Percentiles rank a stretch among this genome's conserved stretches.
phyloP scores from a whole-genome alignment of 495 filamentous ascomycete genomes.

The Penicillium diatomitis region DNA sequence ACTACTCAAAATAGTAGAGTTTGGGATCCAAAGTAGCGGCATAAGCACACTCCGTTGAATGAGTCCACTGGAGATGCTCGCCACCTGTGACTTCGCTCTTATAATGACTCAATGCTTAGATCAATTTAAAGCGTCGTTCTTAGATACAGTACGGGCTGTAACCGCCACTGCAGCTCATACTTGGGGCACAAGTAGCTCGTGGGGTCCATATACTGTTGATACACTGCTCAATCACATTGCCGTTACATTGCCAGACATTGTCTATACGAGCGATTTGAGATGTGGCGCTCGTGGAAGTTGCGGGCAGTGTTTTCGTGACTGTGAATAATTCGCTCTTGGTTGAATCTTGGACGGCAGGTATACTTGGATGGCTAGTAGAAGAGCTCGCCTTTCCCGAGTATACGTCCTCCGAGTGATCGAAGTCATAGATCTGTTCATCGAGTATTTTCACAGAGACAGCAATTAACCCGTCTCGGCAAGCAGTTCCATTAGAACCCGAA shows the following conservation, averaged over 20 bases:
- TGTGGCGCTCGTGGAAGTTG: neutral
- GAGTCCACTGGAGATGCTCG: no score
- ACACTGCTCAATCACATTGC: slow-evolving; percentile 1
- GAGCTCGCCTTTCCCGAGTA: no score
- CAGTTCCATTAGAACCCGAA: slow-evolving; percentile 3
- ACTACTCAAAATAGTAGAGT: no score
- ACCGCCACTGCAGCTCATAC: neutral
- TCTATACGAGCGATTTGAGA: no score
- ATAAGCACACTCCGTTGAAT: no score
- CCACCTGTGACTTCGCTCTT: no score
- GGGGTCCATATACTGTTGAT: neutral
- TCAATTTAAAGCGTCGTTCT: no score
- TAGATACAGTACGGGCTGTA: no score
- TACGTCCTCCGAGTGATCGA: no score
- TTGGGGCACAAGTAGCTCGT: neutral
- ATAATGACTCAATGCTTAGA: no score
- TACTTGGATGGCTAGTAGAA: neutral
- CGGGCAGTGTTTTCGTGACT: neutral
- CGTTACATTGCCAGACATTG: slow-evolving; percentile 1
- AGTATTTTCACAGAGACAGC: slow-evolving; percentile 10
- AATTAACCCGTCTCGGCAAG: slow-evolving; percentile 5
- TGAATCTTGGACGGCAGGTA: neutral
- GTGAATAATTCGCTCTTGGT: neutral
- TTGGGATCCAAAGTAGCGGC: no score
- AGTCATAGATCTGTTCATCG: slow-evolving; percentile 9